phyloP scores from a whole-genome alignment of 2,329 filamentous ascomycete genomes.

The Phialemoniopsis sp. region DNA sequence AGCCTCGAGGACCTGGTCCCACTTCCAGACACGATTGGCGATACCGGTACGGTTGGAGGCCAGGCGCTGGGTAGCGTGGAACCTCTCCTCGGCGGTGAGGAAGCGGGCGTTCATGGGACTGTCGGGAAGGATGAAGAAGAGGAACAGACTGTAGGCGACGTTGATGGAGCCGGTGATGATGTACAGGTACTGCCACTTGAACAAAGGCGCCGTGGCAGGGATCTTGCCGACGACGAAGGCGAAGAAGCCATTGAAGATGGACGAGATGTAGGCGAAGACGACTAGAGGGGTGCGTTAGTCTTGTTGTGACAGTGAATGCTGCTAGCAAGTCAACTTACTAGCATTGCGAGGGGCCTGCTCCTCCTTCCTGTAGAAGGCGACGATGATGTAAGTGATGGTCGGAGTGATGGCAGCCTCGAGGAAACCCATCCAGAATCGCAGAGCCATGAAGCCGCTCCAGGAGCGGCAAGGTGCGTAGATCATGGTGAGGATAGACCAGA shows the following conservation, averaged over 20 bases:
- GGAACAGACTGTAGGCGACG: conserved; percentile 17
- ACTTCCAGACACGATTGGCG: conserved; percentile 10
- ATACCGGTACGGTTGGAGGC: conserved; percentile 31
- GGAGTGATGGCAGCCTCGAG: conserved; percentile 27
- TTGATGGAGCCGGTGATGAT: conserved; percentile 24
- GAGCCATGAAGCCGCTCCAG: conserved; percentile 23
- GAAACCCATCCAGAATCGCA: conserved; percentile 28
- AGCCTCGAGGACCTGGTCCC: conserved; percentile 10
- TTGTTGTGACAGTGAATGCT: conserved; percentile 6
- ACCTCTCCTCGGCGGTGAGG: conserved; percentile 19
- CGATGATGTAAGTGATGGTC: conserved; percentile 25
- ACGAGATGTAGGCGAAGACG: conserved; percentile 28
- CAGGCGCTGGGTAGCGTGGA: conserved; percentile 22
- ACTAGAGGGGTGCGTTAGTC: conserved; percentile 19
- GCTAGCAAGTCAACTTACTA: conserved; percentile 1
- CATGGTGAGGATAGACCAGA: conserved; percentile 22
- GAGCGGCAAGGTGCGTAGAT: conserved; percentile 17
- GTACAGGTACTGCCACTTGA: conserved; percentile 18
- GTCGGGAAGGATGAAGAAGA: conserved; percentile 24
- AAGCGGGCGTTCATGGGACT: conserved; percentile 29
- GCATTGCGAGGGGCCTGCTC: conserved; percentile 29
- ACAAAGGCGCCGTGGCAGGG: conserved; percentile 6
- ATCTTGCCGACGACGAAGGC: conserved; percentile 19
- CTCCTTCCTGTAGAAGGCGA: conserved; percentile 29
- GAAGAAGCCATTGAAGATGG: conserved; percentile 35